Evolutionary conservation across 108 stramenopile genomes (phyloP).

Genomic region (Ochromonas danica): DNA sequence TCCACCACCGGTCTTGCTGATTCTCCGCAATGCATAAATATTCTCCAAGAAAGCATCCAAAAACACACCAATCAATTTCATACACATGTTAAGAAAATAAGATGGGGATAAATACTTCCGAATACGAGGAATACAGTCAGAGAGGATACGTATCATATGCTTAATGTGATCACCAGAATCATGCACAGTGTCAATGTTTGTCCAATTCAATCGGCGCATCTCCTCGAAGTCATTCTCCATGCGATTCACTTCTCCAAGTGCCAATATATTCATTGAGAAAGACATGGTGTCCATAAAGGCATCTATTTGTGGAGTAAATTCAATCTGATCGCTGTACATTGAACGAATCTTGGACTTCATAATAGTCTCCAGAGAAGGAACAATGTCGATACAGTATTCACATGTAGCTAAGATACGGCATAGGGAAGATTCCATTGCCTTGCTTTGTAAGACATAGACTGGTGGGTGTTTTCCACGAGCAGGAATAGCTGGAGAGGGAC

Average conservation of each 20-base stretch:
- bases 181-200: background rate
- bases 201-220: background rate
- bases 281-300: background rate
- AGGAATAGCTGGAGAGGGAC: background rate
- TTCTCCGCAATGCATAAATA: background rate
- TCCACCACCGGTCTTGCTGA: background rate
- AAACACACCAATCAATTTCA: background rate
- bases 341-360: background rate
- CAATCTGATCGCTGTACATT: background rate
- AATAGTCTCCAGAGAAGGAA: background rate
- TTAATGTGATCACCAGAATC: background rate
- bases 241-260: background rate
- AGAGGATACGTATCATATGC: background rate
- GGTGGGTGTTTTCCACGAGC: background rate
- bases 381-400: background rate
- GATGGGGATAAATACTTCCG: background rate
- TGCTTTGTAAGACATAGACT: background rate
- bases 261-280: background rate
- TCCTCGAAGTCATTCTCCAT: background rate
- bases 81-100: background rate
- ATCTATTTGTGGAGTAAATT: background rate
- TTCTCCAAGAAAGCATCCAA: background rate
- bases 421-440: background rate
- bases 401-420: background rate
- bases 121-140: conserved; percentile 1